phyloP scores from a whole-genome alignment of 2,329 filamentous ascomycete species.

The Ramichloridium luteum region DNA sequence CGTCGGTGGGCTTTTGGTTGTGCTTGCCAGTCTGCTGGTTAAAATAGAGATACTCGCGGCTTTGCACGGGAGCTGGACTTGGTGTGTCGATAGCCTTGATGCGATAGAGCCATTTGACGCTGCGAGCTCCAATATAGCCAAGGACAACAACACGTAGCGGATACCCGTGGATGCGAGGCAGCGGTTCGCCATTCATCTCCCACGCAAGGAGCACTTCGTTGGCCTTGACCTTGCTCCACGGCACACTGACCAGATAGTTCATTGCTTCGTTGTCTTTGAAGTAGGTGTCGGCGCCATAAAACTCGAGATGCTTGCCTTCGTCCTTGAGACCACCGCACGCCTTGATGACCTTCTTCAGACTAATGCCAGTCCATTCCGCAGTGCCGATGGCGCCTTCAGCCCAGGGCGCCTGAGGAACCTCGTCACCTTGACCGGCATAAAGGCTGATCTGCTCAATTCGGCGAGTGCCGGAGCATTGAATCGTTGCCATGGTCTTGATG shows the following conservation, averaged over 20 bases:
- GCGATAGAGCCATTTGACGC: conserved; percentile 56
- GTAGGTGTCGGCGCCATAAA: conserved; percentile 60
- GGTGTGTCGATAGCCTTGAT: conserved; percentile 49
- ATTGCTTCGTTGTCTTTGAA: conserved; percentile 54
- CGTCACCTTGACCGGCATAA: conserved; percentile 53
- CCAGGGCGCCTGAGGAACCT: conserved; percentile 30
- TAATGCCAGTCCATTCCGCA: conserved; percentile 47
- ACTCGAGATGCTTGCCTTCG: conserved; percentile 46
- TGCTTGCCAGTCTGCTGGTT: conserved; percentile 57
- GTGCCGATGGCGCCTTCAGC: conserved; percentile 52
- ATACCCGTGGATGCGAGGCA: conserved; percentile 55
- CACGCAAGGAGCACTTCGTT: conserved; percentile 47
- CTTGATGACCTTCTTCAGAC: conserved; percentile 46
- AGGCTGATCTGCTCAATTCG: conserved; percentile 55
- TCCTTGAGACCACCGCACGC: conserved; percentile 52
- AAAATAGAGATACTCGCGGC: conserved; percentile 56
- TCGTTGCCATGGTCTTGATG: conserved; percentile 45
- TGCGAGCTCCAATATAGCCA: conserved; percentile 53
- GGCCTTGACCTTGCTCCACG: too few relatives aligned
- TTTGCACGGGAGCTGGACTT: conserved; percentile 49
- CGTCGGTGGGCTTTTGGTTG: conserved; percentile 35
- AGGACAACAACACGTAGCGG: conserved; percentile 36
- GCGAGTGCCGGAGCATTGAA: conserved; percentile 58
- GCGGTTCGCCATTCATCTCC: conserved; percentile 51
- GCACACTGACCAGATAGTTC: conserved; percentile 54